These are phyloP conservation scores for Yarrowia galli DNA, from an alignment of 1,139 yeast species.

Conservation along the genomic window DNA sequence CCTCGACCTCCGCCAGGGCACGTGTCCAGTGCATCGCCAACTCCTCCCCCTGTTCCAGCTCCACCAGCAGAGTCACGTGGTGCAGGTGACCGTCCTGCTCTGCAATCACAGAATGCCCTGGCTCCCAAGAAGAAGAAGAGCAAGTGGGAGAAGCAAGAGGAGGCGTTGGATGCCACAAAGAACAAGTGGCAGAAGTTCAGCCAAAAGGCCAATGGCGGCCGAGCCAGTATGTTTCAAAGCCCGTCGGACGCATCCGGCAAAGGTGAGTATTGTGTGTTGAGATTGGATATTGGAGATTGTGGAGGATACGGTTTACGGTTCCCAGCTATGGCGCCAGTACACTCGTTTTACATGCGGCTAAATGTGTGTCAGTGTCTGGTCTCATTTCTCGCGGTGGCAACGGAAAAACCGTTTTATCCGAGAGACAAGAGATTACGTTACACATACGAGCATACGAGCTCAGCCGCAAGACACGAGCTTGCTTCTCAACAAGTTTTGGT, in stretches of 20 bases:
- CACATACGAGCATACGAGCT: conserved; percentile 1
- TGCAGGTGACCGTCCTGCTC: neutral
- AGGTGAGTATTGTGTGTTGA: conserved; percentile 20
- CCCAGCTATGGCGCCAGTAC: no score
- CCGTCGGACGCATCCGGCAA: conserved; percentile 1
- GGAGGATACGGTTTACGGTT: conserved; percentile 3
- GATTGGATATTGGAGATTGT: neutral
- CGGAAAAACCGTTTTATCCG: conserved; percentile 8
- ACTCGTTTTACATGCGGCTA: neutral
- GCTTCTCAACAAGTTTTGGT: neutral
- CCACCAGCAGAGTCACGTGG: conserved; percentile 7
- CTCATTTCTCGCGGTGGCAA: neutral
- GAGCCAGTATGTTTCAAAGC: conserved; percentile 30
- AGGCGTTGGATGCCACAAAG: conserved; percentile 24
- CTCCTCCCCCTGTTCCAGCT: conserved; percentile 3
- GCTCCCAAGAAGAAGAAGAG: conserved; percentile 28
- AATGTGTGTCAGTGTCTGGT: neutral
- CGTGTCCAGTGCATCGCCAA: neutral
- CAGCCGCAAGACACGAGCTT: conserved; percentile 1
- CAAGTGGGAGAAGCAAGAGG: conserved; percentile 38
- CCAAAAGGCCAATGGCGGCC: conserved; percentile 28
- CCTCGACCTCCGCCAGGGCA: neutral
- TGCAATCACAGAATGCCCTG: conserved; percentile 22
- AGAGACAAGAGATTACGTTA: conserved; percentile 7
- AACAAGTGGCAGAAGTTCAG: conserved; percentile 35